phyloP scores from a whole-genome alignment of 768 basidiomycete genomes.

The Porphyrellus cyaneotinctus region DNA sequence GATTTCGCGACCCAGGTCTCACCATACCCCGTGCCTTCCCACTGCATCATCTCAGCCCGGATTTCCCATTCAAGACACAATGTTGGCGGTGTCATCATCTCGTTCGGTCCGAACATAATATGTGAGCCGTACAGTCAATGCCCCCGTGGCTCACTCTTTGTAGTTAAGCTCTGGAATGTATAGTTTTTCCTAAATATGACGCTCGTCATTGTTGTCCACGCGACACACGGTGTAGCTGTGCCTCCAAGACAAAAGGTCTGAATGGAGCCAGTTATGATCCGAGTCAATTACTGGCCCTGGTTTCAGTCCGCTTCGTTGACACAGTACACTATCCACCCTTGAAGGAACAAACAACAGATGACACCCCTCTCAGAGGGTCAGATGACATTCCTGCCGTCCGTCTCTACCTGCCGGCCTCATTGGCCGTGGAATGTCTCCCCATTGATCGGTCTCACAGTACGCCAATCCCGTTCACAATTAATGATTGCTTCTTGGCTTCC shows the following conservation, averaged over 20 bases:
- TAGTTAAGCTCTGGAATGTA: background rate
- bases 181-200: conserved; percentile 4
- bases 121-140: conserved; percentile 4
- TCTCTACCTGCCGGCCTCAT: conserved; percentile 1
- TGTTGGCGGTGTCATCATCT: background rate
- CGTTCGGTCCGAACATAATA: background rate
- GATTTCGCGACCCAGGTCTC: conserved; percentile 14
- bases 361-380: background rate
- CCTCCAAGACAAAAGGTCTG: background rate
- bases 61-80: background rate
- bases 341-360: background rate
- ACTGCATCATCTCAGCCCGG: background rate
- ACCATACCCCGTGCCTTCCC: conserved; percentile 1
- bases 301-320: conserved; percentile 10
- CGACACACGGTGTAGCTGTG: background rate
- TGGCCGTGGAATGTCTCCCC: conserved; percentile 1
- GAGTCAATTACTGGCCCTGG: conserved; percentile 11
- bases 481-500: conserved; percentile 16
- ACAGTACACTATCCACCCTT: conserved; percentile 2
- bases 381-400: background rate
- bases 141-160: conserved; percentile 20
- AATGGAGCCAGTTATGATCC: background rate
- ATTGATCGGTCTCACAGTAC: conserved; percentile 21
- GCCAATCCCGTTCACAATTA: conserved; percentile 23
- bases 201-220: conserved; percentile 4